Evolutionary conservation across 139 green algal genomes (phyloP).

Genomic region (Closterium sp.): DNA sequence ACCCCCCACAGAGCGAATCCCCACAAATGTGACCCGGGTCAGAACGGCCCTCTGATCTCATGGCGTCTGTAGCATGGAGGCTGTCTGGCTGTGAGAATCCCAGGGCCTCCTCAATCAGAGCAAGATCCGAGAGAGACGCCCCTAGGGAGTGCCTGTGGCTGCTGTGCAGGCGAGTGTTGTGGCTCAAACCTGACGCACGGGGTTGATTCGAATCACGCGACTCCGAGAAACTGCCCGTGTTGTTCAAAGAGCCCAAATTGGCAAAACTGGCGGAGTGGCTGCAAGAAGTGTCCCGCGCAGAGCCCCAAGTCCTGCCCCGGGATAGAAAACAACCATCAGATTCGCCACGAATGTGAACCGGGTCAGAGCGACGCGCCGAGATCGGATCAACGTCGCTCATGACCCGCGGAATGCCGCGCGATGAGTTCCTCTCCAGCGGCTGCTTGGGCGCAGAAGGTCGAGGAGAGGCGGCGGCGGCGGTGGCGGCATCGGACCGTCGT

Average conservation of each 20-base stretch:
- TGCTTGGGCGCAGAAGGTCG: too few relatives aligned
- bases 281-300: background rate
- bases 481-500: background rate
- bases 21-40: background rate
- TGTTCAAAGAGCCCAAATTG: too few relatives aligned
- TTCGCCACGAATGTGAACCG: background rate
- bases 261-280: background rate
- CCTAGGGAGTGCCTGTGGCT: background rate
- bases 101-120: background rate
- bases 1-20: background rate
- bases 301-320: background rate
- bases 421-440: background rate
- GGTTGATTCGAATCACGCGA: too few relatives aligned
- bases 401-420: background rate
- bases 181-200: background rate
- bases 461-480: too few relatives aligned
- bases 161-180: background rate
- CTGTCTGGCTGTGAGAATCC: background rate
- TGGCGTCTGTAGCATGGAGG: background rate
- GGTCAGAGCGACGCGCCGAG: background rate
- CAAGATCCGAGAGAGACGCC: background rate
- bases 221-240: too few relatives aligned
- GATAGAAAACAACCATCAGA: background rate
- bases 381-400: background rate
- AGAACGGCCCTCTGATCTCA: background rate